Conservation (phyloP, 768 basidiomycete genomes). For the Heimioporus sp. region DNA sequence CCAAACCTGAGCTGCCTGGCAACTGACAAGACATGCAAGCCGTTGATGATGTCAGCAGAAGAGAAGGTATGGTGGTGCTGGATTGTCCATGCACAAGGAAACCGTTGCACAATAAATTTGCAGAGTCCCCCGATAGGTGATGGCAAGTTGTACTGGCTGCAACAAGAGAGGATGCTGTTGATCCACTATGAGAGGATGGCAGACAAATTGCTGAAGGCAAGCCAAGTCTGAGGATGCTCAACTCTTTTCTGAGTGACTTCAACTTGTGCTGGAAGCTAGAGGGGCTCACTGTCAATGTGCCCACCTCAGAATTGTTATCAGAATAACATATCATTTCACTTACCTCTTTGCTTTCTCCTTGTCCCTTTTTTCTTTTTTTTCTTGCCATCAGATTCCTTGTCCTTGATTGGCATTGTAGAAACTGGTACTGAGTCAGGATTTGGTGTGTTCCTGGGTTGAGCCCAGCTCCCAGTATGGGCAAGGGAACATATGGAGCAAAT, state of each 20-base stretch:
- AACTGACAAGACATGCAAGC: slow-evolving; percentile 40
- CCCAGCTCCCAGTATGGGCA: slow-evolving; percentile 73
- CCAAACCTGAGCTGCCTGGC: slow-evolving; percentile 42
- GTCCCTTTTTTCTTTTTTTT: slow-evolving; percentile 38
- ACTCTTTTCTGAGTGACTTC: slow-evolving; percentile 48
- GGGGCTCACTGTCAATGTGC: slow-evolving; percentile 44
- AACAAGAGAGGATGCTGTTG: slow-evolving; percentile 35
- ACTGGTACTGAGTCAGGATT: slow-evolving; percentile 28
- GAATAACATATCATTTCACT: slow-evolving; percentile 44
- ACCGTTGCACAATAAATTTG: slow-evolving; percentile 27
- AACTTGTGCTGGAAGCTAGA: slow-evolving; percentile 20
- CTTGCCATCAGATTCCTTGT: slow-evolving; percentile 31
- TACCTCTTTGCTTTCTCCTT: slow-evolving; percentile 34
- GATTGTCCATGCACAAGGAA: slow-evolving; percentile 34
- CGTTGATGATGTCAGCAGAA: slow-evolving; percentile 45
- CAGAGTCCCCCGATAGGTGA: slow-evolving; percentile 34
- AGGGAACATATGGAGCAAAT: slow-evolving; percentile 73
- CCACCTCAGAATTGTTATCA: slow-evolving; percentile 66
- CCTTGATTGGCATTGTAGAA: slow-evolving; percentile 26
- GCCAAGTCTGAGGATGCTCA: slow-evolving; percentile 59
- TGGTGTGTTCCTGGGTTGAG: slow-evolving; percentile 47
- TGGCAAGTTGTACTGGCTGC: neutral
- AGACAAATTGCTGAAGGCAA: slow-evolving; percentile 55
- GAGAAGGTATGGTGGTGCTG: slow-evolving; percentile 42
- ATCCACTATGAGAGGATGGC: slow-evolving; percentile 35